Conservation (phyloP, 345 rosid species). For the Melaleuca alternifolia region DNA sequence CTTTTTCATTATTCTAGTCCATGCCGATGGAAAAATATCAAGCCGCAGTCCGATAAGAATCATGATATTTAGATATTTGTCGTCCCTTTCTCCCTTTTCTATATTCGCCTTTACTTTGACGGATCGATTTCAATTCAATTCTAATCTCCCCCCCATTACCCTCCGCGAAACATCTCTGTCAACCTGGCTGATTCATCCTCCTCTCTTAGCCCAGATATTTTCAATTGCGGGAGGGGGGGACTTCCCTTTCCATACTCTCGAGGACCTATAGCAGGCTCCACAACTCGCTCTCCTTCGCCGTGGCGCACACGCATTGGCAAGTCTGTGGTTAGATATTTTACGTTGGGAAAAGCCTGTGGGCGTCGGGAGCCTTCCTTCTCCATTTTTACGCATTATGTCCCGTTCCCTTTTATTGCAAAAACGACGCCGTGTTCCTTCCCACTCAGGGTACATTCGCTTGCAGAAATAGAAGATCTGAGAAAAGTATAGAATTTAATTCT, state of each 20-base stretch:
- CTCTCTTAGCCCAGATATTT: not conserved
- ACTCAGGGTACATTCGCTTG: not conserved
- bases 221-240: not conserved
- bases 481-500: fast-evolving
- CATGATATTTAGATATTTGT: not conserved
- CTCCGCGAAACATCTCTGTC: too few relatives aligned
- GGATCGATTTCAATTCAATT: not conserved
- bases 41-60: not conserved
- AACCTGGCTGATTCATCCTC: too few relatives aligned
- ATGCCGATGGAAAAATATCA: not conserved
- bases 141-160: not conserved
- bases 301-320: not conserved
- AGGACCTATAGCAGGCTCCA: not conserved
- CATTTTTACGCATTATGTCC: not conserved
- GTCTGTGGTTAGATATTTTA: not conserved
- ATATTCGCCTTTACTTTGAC: not conserved
- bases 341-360: not conserved
- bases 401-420: not conserved
- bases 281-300: not conserved
- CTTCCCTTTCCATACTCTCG: not conserved
- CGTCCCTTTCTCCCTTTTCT: not conserved
- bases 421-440: not conserved
- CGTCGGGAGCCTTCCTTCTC: not conserved
- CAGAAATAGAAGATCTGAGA: not conserved
- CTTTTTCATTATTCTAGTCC: not conserved